Conservation (phyloP, 192 early-diverging fungal species). For the Chytriomyces sp. region DNA sequence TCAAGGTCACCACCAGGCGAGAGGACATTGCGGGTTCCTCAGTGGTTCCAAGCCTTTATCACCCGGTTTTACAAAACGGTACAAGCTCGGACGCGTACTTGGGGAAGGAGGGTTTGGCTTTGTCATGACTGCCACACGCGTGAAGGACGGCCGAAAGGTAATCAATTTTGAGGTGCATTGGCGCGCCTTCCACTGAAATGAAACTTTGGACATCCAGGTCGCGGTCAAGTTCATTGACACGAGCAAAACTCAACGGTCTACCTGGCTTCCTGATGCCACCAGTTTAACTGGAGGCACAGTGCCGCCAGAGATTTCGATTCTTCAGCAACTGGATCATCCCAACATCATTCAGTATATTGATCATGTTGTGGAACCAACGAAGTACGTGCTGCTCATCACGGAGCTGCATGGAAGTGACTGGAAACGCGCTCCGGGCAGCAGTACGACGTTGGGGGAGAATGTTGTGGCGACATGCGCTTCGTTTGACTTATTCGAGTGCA, state of each 20-base stretch:
- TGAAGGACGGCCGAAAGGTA: conserved; percentile 37
- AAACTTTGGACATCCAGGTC: conserved; percentile 38
- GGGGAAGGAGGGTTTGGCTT: conserved; percentile 61
- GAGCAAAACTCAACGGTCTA: conserved; percentile 45
- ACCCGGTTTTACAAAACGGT: conserved; percentile 23
- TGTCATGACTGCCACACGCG: conserved; percentile 49
- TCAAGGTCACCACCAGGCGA: conserved; percentile 28
- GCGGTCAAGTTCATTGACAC: conserved; percentile 57
- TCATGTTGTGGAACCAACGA: conserved; percentile 42
- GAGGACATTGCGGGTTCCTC: conserved; percentile 42
- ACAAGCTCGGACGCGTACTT: conserved; percentile 43
- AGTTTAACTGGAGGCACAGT: conserved; percentile 9
- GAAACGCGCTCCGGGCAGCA: conserved; percentile 2
- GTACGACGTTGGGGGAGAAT: conserved; percentile 31
- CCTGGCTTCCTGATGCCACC: conserved; percentile 39
- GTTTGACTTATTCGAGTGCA: conserved; percentile 62
- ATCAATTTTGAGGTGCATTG: neutral
- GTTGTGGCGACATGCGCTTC: conserved; percentile 42
- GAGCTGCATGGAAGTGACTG: conserved; percentile 58
- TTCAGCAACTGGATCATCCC: conserved; percentile 47
- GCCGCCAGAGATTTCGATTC: conserved; percentile 48
- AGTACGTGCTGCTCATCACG: conserved; percentile 54
- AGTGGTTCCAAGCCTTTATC: conserved; percentile 30
- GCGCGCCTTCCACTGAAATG: neutral
- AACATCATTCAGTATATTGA: conserved; percentile 56